phyloP scores from a whole-genome alignment of 139 green algal genomes.

The Dunaliella primolecta region DNA sequence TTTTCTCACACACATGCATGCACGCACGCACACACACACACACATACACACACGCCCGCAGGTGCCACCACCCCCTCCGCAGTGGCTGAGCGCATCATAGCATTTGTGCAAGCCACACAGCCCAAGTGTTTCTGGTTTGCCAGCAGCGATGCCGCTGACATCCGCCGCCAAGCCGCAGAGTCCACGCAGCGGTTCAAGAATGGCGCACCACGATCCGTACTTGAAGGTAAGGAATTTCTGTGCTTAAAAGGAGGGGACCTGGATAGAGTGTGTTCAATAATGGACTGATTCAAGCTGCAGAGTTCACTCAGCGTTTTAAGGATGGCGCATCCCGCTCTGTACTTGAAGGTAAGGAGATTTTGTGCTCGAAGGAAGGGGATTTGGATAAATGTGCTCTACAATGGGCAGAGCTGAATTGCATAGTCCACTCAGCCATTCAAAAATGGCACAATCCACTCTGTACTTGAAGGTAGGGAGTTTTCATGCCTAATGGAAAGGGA shows the following conservation, averaged over 20 bases:
- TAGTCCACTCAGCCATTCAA: slow-evolving; percentile 27
- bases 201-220: slow-evolving; percentile 4
- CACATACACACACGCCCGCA: not conserved
- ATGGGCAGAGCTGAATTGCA: too few relatives aligned
- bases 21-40: not conserved
- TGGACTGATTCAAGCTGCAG: too few relatives aligned
- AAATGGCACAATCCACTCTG: slow-evolving; percentile 6
- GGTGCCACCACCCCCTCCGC: slow-evolving; percentile 33
- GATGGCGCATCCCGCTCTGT: too few relatives aligned
- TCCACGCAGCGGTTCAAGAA: slow-evolving; percentile 25
- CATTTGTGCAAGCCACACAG: slow-evolving; percentile 9
- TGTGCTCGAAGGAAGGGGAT: too few relatives aligned
- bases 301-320: too few relatives aligned
- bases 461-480: slow-evolving; percentile 4
- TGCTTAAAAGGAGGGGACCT: too few relatives aligned
- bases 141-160: slow-evolving; percentile 16
- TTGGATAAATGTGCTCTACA: too few relatives aligned
- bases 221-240: too few relatives aligned
- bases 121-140: slow-evolving; percentile 27
- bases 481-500: too few relatives aligned
- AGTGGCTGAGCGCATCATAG: slow-evolving; percentile 51
- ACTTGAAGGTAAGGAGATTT: too few relatives aligned
- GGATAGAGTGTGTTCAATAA: too few relatives aligned
- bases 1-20: not conserved
- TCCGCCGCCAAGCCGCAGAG: slow-evolving; percentile 22